These are phyloP conservation scores for Monosporascus sp. DNA, from an alignment of 2,329 filamentous ascomycete species.

Conservation along the genomic window DNA sequence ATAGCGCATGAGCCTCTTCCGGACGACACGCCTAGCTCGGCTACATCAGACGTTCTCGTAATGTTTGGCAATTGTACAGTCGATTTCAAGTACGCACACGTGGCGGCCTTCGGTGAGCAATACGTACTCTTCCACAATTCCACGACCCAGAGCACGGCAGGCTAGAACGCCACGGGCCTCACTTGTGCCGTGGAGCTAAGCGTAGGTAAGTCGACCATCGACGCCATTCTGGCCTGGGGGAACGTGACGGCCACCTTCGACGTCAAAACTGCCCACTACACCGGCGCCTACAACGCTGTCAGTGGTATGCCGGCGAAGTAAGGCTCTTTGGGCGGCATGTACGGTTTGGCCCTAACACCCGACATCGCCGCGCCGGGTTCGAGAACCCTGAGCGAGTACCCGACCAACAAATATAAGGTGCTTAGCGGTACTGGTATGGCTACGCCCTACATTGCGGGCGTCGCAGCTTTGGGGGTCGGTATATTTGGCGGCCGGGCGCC, in stretches of 20 bases:
- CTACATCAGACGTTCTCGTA: constrained; percentile 10
- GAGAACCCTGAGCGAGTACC: constrained; percentile 39
- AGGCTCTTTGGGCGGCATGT: constrained; percentile 37
- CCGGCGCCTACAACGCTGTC: constrained; percentile 15
- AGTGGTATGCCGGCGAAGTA: constrained; percentile 19
- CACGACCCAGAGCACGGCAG: constrained; percentile 12
- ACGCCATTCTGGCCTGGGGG: constrained; percentile 22
- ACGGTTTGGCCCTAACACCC: constrained; percentile 36
- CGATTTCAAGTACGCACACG: constrained; percentile 23
- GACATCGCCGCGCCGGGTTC: constrained; percentile 35
- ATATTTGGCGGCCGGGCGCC: constrained; percentile 21
- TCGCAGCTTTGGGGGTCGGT: constrained; percentile 28
- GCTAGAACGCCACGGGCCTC: constrained; percentile 6
- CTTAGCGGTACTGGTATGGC: constrained; percentile 44
- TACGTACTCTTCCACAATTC: constrained; percentile 30
- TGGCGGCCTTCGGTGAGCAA: constrained; percentile 22
- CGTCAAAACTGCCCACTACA: constrained; percentile 13
- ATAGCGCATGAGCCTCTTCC: constrained; percentile 20
- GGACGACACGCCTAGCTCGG: constrained; percentile 11
- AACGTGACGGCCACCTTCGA: constrained; percentile 25
- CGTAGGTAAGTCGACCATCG: constrained; percentile 27
- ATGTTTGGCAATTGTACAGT: constrained; percentile 13
- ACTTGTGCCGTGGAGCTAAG: constrained; percentile 19
- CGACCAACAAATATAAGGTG: constrained; percentile 31
- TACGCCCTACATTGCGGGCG: constrained; percentile 37